A percentile compares a stretch with the other conserved stretches of the same genome.
phyloP scores from a whole-genome alignment of 1,284 basidiomycete genomes.

The Lignosus rhinocerotis region DNA sequence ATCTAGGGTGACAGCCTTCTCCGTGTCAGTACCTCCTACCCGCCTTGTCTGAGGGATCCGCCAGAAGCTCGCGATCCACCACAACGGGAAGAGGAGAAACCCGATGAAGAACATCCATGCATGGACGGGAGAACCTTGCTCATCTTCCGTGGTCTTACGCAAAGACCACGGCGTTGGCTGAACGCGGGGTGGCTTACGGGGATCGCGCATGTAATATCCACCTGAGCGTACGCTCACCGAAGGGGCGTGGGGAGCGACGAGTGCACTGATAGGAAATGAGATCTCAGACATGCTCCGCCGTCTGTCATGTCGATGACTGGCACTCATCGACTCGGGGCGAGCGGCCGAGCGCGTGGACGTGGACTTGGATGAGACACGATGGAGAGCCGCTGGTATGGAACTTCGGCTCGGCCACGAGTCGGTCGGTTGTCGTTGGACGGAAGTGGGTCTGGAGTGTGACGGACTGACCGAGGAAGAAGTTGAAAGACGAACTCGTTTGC shows the following conservation, averaged over 20 bases:
- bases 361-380: constrained; percentile 40
- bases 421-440: constrained; percentile 38
- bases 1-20: constrained; percentile 72
- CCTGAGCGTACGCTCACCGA: constrained; percentile 52
- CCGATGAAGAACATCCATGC: constrained; percentile 78
- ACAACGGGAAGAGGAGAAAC: constrained; percentile 72
- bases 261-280: constrained; percentile 76
- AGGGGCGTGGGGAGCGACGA: constrained; percentile 74
- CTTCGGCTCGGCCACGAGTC: constrained; percentile 59
- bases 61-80: constrained; percentile 72
- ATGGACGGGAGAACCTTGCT: constrained; percentile 65
- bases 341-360: constrained; percentile 32
- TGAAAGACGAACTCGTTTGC: constrained; percentile 66
- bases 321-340: constrained; percentile 24
- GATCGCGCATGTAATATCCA: constrained; percentile 77
- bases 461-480: constrained; percentile 38
- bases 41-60: constrained; percentile 60
- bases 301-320: constrained; percentile 15
- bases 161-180: constrained; percentile 63
- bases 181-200: constrained; percentile 58
- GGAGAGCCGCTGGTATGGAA: constrained; percentile 31
- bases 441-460: constrained; percentile 29
- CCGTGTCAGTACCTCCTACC: constrained; percentile 56
- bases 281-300: constrained; percentile 33
- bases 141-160: constrained; percentile 48